Evolutionary conservation across 371 early-diverging fungal genomes (phyloP), one percentile per base, ranked within the genome.

Genomic region (Mucor mucedo): DNA sequence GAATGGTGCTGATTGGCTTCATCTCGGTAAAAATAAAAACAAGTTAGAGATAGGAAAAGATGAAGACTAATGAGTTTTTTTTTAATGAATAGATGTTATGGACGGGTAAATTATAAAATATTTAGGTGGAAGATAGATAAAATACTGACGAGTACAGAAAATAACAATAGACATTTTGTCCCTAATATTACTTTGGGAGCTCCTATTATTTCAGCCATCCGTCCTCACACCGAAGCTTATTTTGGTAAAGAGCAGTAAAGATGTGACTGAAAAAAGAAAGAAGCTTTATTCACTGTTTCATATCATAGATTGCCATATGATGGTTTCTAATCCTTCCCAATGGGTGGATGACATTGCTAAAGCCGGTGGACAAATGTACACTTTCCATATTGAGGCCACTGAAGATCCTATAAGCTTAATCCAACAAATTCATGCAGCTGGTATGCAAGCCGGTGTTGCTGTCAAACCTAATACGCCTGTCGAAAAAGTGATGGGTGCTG

Each of bases 151-250:
- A 8, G 44, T 44, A 44, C 42, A 35, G 56, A 29, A 28, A 2
- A 14, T 9, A 28, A 60, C 50, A 44, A 41, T 62, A 94, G 98
- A 14, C 98, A 98, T 74, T 98, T 98, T 81, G 99, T 98, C 7
- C 99, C 99, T 55, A 98, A 98, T 77, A 81, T 98, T 52, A 97
- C 99, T 21, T 83, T 96, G 49, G 99, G 99, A 14, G 95, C 98
- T 2, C 98, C 98, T 32, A 89, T 98, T 52, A 92, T 98, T 66
- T 84, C 91, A 62, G 81, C 87, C 50, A 78, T 98, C 55, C 87
- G 96, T 50, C 90, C 92, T 66, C 95, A 95, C 76, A 90, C 95
- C 5, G 84, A 94, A 40, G 95, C 91, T 8, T 96, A 95, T 76
- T 87, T 98, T 40, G 93, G 93, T 90, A 80, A 53, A 58, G 60